A percentile compares a stretch with the other conserved stretches of the same genome.
Conservation (phyloP, 768 basidiomycete genomes). For the Lentinula sp. region DNA sequence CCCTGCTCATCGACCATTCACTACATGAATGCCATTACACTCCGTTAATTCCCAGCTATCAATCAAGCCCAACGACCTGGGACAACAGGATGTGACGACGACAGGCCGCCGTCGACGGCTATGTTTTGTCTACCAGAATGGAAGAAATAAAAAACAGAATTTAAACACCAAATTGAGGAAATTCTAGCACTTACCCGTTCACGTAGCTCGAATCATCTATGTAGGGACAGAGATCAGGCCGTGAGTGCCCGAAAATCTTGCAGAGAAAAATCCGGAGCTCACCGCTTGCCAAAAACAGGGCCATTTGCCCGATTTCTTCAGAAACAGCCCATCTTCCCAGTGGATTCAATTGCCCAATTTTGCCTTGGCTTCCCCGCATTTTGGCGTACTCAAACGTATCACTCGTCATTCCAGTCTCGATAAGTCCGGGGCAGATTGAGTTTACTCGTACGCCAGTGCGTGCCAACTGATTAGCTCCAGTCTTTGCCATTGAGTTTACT, state of each 20-base stretch:
- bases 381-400: constrained; percentile 75
- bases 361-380: constrained; percentile 61
- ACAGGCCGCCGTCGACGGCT: constrained; percentile 83
- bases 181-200: constrained; percentile 44
- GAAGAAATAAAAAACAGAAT: neutral
- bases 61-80: constrained; percentile 65
- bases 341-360: constrained; percentile 83
- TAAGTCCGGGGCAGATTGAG: constrained; percentile 85
- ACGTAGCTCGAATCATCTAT: constrained; percentile 87
- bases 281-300: constrained; percentile 87
- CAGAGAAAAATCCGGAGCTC: neutral
- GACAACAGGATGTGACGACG: constrained; percentile 71
- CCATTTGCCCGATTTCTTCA: constrained; percentile 84
- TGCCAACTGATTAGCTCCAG: constrained; percentile 71
- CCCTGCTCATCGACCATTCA: neutral
- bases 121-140: constrained; percentile 46
- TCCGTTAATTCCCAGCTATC: neutral
- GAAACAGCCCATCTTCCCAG: constrained; percentile 76
- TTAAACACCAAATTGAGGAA: neutral
- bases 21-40: neutral
- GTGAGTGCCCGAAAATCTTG: neutral
- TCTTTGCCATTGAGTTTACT: constrained; percentile 86
- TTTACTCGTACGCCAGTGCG: constrained; percentile 85
- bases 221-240: neutral
- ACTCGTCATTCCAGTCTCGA: constrained; percentile 90